Conservation (phyloP, 441 rosid genomes). For the Manihot esculenta region DNA sequence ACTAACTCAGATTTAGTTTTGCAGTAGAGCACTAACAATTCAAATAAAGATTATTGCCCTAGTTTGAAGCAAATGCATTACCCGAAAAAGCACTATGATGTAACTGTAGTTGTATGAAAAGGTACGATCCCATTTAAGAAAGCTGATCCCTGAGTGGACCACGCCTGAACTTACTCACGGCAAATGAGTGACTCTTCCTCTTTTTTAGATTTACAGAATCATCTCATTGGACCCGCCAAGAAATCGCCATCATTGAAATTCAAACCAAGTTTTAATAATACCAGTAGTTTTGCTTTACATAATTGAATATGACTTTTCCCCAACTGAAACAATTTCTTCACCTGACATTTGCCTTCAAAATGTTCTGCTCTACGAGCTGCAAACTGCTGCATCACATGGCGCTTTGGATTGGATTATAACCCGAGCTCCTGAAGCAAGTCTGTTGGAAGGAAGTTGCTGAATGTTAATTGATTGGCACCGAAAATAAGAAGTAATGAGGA, state of each 20-base stretch:
- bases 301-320: conserved; percentile 23
- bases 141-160: conserved; percentile 8
- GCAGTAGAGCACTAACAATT: too few species aligned
- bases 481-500: background rate
- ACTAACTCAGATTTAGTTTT: too few species aligned
- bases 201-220: conserved; percentile 38
- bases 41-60: too few species aligned
- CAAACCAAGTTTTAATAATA: conserved; percentile 29
- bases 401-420: conserved; percentile 83
- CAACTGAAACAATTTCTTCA: conserved; percentile 21
- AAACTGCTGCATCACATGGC: conserved; percentile 32
- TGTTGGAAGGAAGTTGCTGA: conserved; percentile 34
- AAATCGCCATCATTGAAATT: conserved; percentile 38
- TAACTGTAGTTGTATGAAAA: too few species aligned
- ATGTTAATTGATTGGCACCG: conserved; percentile 16
- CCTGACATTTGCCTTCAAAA: conserved; percentile 14
- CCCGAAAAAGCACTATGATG: too few species aligned
- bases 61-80: too few species aligned
- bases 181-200: conserved; percentile 11
- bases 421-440: conserved; percentile 99
- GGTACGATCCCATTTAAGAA: too few species aligned
- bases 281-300: conserved; percentile 14
- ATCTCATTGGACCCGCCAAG: conserved; percentile 32
- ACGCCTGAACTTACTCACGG: conserved; percentile 11
- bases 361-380: conserved; percentile 33